Evolutionary conservation across 169 alveolate species (phyloP), one percentile per base, ranked within the genome.

Genomic region (Neospora caninum): DNA sequence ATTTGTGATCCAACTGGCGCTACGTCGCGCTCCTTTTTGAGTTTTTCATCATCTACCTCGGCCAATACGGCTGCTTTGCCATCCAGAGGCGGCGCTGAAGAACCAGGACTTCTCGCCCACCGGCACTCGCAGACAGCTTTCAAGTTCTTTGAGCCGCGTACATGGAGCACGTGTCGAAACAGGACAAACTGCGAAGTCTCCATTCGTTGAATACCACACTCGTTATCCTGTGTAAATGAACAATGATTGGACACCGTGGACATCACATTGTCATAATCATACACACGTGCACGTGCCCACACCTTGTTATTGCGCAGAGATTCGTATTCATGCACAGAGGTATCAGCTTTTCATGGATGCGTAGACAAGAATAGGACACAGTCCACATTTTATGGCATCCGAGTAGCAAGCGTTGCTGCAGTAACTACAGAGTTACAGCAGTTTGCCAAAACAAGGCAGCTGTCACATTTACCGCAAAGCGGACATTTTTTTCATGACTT

Each of bases 71-170:
- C 73, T 64, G 73, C n/a, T 64, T 29, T 64, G 34, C 73, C 73
- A 27, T 64, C 73, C 73, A 64, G 34, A 6, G 16, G 34, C 4
- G 73, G 73, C 31, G 73, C 20, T 29, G 73, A 7, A 49, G 58
- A 64, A 64, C n/a, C 31, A 27, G 73, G 73, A 64, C 73, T 16
- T 6, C 45, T 64, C n/a, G 53, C 70, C 39, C 94, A 88, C 22
- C 92, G 94, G 92, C 94, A 92, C 73, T 92, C 92, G 31, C 94
- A 92, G 0, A 92, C 64, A 34, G 94, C 94, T 45, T 53, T 92
- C 92, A 80, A 87, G 78, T 84, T 69, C 86, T 70, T 67, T 2
- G 69, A 29, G 34, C 43, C 39, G 0, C 92, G 84, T 36, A 92
- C 58, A 18, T 43, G 31, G 25, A 92, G n/a, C 53, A 49, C 80